Evolutionary conservation across 257 asterid species (phyloP), one percentile per base, ranked within the genome.

Genomic region (Fraxinus americana): DNA sequence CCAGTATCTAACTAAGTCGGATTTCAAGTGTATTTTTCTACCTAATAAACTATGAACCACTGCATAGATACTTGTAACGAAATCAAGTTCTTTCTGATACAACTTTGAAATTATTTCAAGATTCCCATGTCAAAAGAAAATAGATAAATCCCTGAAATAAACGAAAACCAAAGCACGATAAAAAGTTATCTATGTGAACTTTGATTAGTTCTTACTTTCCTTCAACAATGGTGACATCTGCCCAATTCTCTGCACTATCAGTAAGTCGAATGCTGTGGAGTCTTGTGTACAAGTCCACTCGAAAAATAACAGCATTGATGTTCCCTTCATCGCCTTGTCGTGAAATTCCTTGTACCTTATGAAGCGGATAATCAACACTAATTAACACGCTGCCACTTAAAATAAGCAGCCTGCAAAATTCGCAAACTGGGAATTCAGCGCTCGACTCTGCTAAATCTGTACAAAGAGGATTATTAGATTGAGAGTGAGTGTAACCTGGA

Each of bases 161-260:
- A 43, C 16, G 50, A 43, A 43, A 43, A 43, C 12, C 16, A 10
- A 43, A 43, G 50, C 16, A 43, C 16, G 9, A 11, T 43, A 13
- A 14, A 43, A 43, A 43, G 50, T 43, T 11, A 11, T 43, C 50
- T 11, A 2, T 38, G 43, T 52, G 61, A 52, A 52, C 11, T 21
- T 7, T 59, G 19, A 1, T 23, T 8, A 23, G 34, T 23, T n/a
- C 21, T 52, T 63, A 67, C 5, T 86, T 74, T 69, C 85, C 83
- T 54, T 87, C 90, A 41, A 89, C 81, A 0, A 39, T 23, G 14
- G 89, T 48, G 65, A 87, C 78, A 83, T 81, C 78, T 12, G 90
- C 87, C 94, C 92, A 92, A 72, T 86, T 92, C 0, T 90, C 78
- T 4, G 90, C 91, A 75, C 97, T 92, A 29, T 90, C 94, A 3